Evolutionary conservation across 2,329 filamentous ascomycete species (phyloP).

Genomic region (Epicoccum nigrum): DNA sequence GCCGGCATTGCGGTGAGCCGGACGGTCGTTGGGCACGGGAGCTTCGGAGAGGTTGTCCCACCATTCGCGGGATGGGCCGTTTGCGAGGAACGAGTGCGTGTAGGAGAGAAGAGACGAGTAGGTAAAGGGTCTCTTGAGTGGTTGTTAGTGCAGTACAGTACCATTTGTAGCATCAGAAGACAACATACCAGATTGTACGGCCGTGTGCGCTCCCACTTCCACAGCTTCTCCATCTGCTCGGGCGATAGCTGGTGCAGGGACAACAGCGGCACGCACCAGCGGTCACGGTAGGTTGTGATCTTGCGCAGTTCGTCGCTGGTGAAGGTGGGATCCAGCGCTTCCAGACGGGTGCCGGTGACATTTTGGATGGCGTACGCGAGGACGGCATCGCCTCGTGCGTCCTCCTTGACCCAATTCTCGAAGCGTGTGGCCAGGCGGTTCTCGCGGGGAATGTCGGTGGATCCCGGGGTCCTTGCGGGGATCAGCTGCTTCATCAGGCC

Average conservation of each 20-base stretch:
- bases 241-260: conserved; percentile 49
- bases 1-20: conserved; percentile 41
- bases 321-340: conserved; percentile 49
- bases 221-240: conserved; percentile 57
- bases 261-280: conserved; percentile 54
- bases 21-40: conserved; percentile 43
- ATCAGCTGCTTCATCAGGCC: conserved; percentile 58
- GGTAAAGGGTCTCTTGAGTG: conserved; percentile 42
- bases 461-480: conserved; percentile 37
- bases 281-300: conserved; percentile 46
- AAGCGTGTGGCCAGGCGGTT: conserved; percentile 40
- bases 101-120: conserved; percentile 48
- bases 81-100: conserved; percentile 42
- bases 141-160: conserved; percentile 1
- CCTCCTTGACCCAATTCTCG: conserved; percentile 46
- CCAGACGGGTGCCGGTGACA: conserved; percentile 42
- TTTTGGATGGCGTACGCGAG: conserved; percentile 48
- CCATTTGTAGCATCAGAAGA: too few relatives aligned
- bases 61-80: conserved; percentile 40
- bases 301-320: conserved; percentile 57
- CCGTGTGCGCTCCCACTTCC: conserved; percentile 54
- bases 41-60: conserved; percentile 46
- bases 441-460: conserved; percentile 39
- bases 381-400: conserved; percentile 53
- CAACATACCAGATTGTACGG: conserved; percentile 40